phyloP scores from a whole-genome alignment of 495 filamentous ascomycete genomes.

The Penicillium canescens region DNA sequence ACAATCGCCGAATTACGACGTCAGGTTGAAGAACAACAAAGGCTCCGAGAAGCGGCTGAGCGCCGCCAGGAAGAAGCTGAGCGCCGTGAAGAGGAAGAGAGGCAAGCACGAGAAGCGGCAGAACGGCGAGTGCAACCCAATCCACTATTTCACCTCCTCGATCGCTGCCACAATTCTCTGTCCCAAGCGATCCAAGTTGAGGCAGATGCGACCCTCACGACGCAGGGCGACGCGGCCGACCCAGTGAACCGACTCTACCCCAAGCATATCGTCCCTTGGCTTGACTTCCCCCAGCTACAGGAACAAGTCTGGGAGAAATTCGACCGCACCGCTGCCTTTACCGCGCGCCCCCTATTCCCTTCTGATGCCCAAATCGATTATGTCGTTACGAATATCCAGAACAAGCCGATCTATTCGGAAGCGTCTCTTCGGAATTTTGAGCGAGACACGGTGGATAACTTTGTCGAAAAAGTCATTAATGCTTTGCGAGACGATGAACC shows the following conservation, averaged over 20 bases:
- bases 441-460: slow-evolving; percentile 27
- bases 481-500: slow-evolving; percentile 22
- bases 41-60: too few species aligned
- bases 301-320: slow-evolving; percentile 27
- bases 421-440: slow-evolving; percentile 26
- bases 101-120: too few species aligned
- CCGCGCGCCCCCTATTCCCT: slow-evolving; percentile 43
- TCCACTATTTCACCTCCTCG: too few species aligned
- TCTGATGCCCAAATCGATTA: slow-evolving; percentile 32
- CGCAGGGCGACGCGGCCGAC: slow-evolving; percentile 22
- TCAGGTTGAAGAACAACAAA: too few species aligned
- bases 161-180: too few species aligned
- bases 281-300: slow-evolving; percentile 25
- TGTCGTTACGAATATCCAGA: slow-evolving; percentile 22
- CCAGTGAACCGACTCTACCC: slow-evolving; percentile 26
- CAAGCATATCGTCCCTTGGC: slow-evolving; percentile 21
- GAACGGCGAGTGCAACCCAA: too few species aligned
- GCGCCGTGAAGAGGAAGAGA: too few species aligned
- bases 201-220: slow-evolving; percentile 27
- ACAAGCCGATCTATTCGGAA: slow-evolving; percentile 29
- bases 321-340: slow-evolving; percentile 15
- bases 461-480: too few species aligned
- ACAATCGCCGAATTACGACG: too few species aligned
- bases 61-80: too few species aligned
- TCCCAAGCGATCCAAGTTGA: too few species aligned